A percentile compares a stretch with the other conserved stretches of the same genome.
These are phyloP conservation scores for Termitomyces sp. DNA, from an alignment of 768 basidiomycete genomes.

Conservation along the genomic window DNA sequence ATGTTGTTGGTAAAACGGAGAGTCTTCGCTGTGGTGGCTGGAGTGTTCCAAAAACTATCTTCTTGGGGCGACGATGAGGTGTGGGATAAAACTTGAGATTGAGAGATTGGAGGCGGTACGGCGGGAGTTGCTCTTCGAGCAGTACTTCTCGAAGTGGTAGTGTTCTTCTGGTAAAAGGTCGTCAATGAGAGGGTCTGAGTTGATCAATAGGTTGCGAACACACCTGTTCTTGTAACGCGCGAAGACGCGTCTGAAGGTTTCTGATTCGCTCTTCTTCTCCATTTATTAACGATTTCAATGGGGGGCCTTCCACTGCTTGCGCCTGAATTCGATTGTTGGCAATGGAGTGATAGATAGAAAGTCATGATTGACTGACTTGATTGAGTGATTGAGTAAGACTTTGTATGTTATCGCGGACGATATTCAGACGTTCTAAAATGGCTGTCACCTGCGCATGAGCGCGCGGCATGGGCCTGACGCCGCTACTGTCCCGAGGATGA, in stretches of 20 bases:
- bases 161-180: conserved; percentile 16
- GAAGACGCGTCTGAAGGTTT: conserved; percentile 30
- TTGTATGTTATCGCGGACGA: conserved; percentile 33
- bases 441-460: conserved; percentile 39
- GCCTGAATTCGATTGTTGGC: conserved; percentile 16
- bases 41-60: conserved; percentile 61
- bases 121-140: neutral
- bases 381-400: conserved; percentile 24
- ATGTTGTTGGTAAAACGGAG: conserved; percentile 62
- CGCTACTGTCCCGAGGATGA: conserved; percentile 21
- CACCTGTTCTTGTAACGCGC: conserved; percentile 37
- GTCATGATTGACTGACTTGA: conserved; percentile 20
- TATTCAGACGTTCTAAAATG: conserved; percentile 33
- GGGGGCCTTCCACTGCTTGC: conserved; percentile 18
- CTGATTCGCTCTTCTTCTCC: conserved; percentile 37
- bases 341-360: neutral
- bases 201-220: neutral
- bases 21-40: conserved; percentile 46
- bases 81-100: conserved; percentile 12
- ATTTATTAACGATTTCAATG: conserved; percentile 31
- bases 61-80: conserved; percentile 37
- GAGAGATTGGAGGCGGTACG: conserved; percentile 13
- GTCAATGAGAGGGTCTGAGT: neutral
- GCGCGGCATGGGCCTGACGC: conserved; percentile 46
- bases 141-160: neutral